Evolutionary conservation across 2,329 filamentous ascomycete species (phyloP).

Genomic region (Penicillium italicum): DNA sequence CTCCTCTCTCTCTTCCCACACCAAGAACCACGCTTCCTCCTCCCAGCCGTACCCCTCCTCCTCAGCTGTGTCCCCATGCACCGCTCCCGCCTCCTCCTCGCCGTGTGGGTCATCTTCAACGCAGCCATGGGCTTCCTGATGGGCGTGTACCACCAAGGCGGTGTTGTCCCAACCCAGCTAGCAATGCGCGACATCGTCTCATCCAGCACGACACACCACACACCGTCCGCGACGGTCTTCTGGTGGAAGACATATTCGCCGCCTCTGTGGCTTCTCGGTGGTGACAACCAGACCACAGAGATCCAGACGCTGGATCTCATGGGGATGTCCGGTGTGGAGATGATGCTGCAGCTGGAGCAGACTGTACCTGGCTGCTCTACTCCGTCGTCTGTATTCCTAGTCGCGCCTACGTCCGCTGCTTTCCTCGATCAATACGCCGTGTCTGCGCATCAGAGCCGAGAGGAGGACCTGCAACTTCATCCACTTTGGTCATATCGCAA

Average conservation of each 20-base stretch:
- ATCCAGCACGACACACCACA: constrained; percentile 19
- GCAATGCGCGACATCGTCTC: constrained; percentile 42
- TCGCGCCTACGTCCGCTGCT: constrained; percentile 45
- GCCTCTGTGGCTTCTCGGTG: constrained; percentile 50
- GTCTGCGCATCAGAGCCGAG: not conserved
- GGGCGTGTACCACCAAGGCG: constrained; percentile 54
- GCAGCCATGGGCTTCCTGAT: constrained; percentile 47
- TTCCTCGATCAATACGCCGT: constrained; percentile 41
- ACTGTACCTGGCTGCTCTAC: constrained; percentile 31
- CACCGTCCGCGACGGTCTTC: constrained; percentile 39
- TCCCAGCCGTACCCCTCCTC: constrained; percentile 51
- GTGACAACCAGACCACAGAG: constrained; percentile 28
- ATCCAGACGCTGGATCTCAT: constrained; percentile 48
- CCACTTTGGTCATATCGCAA: constrained; percentile 44
- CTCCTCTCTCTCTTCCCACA: constrained; percentile 48
- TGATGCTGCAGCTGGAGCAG: constrained; percentile 40
- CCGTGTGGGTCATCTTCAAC: constrained; percentile 50
- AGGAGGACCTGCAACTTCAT: constrained; percentile 32
- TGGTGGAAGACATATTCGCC: constrained; percentile 57
- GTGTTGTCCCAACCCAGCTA: constrained; percentile 49
- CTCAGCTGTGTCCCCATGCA: constrained; percentile 48
- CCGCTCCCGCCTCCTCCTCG: constrained; percentile 41
- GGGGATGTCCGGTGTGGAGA: constrained; percentile 43
- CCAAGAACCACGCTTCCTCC: constrained; percentile 53
- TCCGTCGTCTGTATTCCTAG: constrained; percentile 38